Conservation (phyloP, 2,329 filamentous ascomycete species). For the Corynespora cassiicola region DNA sequence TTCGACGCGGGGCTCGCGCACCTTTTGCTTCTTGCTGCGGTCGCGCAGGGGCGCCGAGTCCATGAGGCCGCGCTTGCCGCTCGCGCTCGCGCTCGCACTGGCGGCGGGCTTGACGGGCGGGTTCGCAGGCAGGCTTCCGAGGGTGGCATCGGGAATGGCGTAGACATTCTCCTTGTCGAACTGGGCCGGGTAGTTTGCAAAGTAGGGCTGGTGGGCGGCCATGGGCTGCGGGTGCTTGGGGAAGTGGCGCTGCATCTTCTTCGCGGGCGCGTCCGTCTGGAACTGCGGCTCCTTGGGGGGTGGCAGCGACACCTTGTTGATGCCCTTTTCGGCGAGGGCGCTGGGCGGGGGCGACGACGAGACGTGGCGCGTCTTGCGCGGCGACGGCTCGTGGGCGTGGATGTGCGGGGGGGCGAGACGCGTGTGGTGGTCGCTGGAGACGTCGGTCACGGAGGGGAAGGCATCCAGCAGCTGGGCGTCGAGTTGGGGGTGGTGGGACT, state of each 20-base stretch:
- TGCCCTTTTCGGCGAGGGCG: slow-evolving; percentile 66
- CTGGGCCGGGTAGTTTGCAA: slow-evolving; percentile 57
- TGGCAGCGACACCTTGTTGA: slow-evolving; percentile 72
- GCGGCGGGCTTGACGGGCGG: slow-evolving; percentile 34
- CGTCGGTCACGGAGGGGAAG: slow-evolving; percentile 50
- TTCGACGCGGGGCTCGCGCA: slow-evolving; percentile 57
- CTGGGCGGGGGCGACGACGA: slow-evolving; percentile 65
- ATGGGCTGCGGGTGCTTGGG: slow-evolving; percentile 28
- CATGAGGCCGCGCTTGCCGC: slow-evolving; percentile 66
- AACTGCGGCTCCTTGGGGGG: slow-evolving; percentile 64
- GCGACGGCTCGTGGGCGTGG: slow-evolving; percentile 66
- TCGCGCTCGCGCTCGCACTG: no score
- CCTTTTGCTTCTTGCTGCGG: slow-evolving; percentile 72
- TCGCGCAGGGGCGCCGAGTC: slow-evolving; percentile 79
- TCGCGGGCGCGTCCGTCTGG: slow-evolving; percentile 71
- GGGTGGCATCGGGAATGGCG: slow-evolving; percentile 46
- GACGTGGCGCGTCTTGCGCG: slow-evolving; percentile 67
- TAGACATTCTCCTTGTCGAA: slow-evolving; percentile 59
- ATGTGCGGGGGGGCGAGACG: slow-evolving; percentile 68
- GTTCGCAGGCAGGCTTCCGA: slow-evolving; percentile 30
- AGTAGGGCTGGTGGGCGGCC: slow-evolving; percentile 61
- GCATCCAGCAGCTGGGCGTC: slow-evolving; percentile 57
- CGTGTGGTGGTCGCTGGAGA: slow-evolving; percentile 65
- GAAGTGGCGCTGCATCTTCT: slow-evolving; percentile 65
- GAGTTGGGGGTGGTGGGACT: slow-evolving; percentile 52